These are phyloP conservation scores for Draba incana DNA, from an alignment of 345 rosid genomes.

Conservation along the genomic window DNA sequence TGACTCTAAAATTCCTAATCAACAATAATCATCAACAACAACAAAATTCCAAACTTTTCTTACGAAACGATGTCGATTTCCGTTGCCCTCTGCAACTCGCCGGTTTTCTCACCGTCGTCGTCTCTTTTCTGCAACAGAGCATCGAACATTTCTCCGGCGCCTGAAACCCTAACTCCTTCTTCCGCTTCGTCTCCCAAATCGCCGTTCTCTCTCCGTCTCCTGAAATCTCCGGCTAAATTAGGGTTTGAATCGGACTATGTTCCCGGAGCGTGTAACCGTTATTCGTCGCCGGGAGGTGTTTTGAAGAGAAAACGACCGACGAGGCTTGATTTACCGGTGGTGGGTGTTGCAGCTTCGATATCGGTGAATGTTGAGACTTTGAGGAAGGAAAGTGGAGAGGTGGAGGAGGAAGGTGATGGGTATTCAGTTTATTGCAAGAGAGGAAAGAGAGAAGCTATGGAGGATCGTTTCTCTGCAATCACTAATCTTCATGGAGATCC, in stretches of 20 bases:
- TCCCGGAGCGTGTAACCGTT: not conserved
- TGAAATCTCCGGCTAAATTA: conserved; percentile 45
- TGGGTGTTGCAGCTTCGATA: conserved; percentile 36
- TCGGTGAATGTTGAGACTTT: conserved; percentile 35
- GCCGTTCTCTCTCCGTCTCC: conserved; percentile 60
- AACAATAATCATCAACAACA: not conserved
- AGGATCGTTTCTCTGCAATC: conserved; percentile 78
- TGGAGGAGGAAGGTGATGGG: conserved; percentile 61
- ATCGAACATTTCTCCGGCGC: conserved; percentile 38
- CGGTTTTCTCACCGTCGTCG: conserved; percentile 75
- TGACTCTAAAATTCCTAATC: not conserved
- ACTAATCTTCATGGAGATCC: conserved; percentile 55
- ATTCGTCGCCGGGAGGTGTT: conserved; percentile 20
- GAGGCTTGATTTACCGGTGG: conserved; percentile 63
- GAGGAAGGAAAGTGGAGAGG: conserved; percentile 39
- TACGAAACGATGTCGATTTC: conserved; percentile 58
- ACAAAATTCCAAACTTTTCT: not conserved
- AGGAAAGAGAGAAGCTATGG: conserved; percentile 86
- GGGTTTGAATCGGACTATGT: conserved; percentile 34
- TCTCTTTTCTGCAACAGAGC: conserved; percentile 60
- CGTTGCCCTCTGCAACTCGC: conserved; percentile 66
- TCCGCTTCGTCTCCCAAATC: conserved; percentile 62
- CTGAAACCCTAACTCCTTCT: conserved; percentile 41
- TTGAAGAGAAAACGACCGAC: conserved; percentile 82
- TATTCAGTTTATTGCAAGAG: conserved; percentile 76